These are phyloP conservation scores for Sporothrix globosa DNA, from an alignment of 2,329 filamentous ascomycete genomes.

Conservation along the genomic window DNA sequence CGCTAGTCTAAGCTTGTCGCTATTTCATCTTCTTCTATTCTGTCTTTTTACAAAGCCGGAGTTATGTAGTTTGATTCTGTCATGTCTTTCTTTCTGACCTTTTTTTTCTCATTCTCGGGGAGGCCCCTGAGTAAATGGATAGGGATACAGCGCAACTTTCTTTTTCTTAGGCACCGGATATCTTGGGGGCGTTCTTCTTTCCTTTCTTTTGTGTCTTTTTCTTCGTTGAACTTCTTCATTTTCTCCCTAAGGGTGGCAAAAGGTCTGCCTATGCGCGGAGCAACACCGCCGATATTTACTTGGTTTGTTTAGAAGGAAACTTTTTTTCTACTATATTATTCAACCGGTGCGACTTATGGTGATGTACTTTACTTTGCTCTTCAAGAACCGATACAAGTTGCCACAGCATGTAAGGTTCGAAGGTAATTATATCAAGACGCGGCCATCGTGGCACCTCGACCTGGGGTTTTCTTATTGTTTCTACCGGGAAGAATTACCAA, in stretches of 20 bases:
- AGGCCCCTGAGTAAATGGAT: slow-evolving; percentile 13
- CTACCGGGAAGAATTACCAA: too few relatives aligned
- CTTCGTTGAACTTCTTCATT: background rate
- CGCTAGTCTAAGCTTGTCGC: background rate
- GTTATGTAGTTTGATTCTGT: background rate
- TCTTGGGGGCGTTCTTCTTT: background rate
- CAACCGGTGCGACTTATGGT: too few relatives aligned
- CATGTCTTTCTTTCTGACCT: background rate
- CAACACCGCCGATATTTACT: background rate
- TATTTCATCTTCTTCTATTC: background rate
- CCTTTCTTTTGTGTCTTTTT: background rate
- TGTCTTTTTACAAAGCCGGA: slow-evolving; percentile 8
- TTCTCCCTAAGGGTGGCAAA: background rate
- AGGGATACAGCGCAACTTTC: background rate
- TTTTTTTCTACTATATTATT: background rate
- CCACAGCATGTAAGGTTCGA: background rate
- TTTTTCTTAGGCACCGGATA: background rate
- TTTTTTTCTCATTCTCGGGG: slow-evolving; percentile 3
- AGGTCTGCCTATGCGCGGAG: background rate
- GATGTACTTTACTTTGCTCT: too few relatives aligned
- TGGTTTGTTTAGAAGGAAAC: background rate
- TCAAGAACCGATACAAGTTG: too few relatives aligned
- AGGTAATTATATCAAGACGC: background rate
- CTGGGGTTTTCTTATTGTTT: background rate
- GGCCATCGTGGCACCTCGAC: background rate